Evolutionary conservation across 208 protist species (phyloP), one percentile per base, ranked within the genome.

Genomic region (Phytomonas sp.): DNA sequence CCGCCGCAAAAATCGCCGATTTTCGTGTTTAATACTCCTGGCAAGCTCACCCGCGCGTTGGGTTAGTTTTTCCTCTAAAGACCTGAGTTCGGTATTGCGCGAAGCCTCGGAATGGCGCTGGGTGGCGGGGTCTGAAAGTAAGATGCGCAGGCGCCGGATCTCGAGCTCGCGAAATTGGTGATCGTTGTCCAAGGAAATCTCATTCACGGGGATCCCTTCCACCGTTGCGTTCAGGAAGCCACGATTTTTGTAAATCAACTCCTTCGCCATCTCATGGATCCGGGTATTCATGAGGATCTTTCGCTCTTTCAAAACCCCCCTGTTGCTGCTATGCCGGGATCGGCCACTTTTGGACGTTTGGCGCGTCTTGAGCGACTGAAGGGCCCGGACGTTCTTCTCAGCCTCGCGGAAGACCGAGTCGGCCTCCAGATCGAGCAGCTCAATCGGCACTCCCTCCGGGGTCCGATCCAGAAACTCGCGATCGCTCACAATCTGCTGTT

Each of bases 261-360:
- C 77, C 62, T 86, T 74, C 37, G 86, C 86, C 40, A 91, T 60
- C 45, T 86, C 80, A 45, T 83, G 78, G 16, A 75, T 69, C 16
- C 82, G 71, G 61, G 84, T 84, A 73, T 88, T 91, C 82, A 91
- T 83, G 63, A 75, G 72, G 26, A 88, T 73, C 77, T 94, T 84
- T 34, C 92, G 29, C 8, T 86, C 42, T 56, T 72, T 66, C 36
- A 85, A 79, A 32, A 49, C 69, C 19, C 70, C 72, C 26, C 69
- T 74, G 66, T 85, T 85, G 45, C 66, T 60, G 34, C 64, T 74
- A 26, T 56, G 5, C 45, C 5, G 19, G 0, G 45, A 56, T 26
- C 19, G 19, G 19, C 45, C 45, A 7, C 19, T 19, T 19, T 56
- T 56, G 19, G 45, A 11, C 6, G 19, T 74, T 23, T 94, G 79